Conservation (phyloP, 148 eudicot genomes). For the Dysphania ambrosioides region DNA sequence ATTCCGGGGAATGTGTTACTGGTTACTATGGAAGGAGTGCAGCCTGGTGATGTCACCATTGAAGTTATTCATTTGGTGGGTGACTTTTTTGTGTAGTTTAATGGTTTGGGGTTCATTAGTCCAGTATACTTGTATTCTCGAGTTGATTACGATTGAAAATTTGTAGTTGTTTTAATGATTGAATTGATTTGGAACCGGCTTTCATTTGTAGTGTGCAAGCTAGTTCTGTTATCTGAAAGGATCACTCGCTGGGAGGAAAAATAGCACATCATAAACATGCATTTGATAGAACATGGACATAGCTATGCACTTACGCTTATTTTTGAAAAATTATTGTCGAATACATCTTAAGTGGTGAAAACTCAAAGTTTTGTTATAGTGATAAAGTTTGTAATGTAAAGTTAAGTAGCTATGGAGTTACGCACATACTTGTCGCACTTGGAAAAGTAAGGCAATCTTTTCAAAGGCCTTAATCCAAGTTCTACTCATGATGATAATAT, state of each 20-base stretch:
- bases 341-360: background rate
- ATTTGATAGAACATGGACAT: background rate
- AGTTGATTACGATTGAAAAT: background rate
- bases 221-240: background rate
- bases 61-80: conserved; percentile 80
- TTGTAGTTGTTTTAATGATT: background rate
- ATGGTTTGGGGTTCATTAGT: background rate
- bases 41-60: conserved; percentile 70
- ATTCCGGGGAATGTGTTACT: conserved; percentile 72
- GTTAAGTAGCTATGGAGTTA: too few species aligned
- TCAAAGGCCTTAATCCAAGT: background rate
- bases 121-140: background rate
- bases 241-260: too few species aligned
- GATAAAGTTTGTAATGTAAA: background rate
- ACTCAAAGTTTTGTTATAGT: background rate
- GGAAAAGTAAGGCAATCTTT: too few species aligned
- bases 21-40: conserved; percentile 71
- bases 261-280: too few species aligned
- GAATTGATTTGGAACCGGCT: background rate
- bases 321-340: background rate
- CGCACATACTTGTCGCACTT: too few species aligned
- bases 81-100: background rate
- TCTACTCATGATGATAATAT: too few species aligned
- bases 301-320: background rate
- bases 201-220: background rate